Evolutionary conservation across 1,139 yeast genomes (phyloP), one percentile per base, ranked within the genome.

Genomic region (Suhomyces taliae): DNA sequence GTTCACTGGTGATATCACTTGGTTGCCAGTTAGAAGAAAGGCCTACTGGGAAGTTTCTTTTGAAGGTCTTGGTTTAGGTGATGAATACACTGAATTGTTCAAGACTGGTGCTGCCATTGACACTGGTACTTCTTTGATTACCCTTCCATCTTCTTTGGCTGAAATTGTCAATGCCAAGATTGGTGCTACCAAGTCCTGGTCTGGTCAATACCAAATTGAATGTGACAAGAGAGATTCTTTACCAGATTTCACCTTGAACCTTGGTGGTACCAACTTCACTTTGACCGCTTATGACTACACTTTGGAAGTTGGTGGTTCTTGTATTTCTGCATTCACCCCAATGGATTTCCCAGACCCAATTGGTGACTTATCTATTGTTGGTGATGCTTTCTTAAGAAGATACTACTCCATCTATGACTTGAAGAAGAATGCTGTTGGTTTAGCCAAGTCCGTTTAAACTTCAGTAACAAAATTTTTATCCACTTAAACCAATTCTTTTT

Each of bases 31-130:
- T 52, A 90, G 99, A 77, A 89, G 99, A 80, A 89, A 91, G 83
- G 99, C 98, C 35, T 93, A 93, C 81, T 93, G 99, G 99, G 99
- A 93, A 77, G 99, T 93, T 51, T 81, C 87, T 55, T 86, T 93
- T 57, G 90, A 90, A 60, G 91, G 96, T 59, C 76, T 93, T 64
- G 89, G 91, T 36, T 79, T 93, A 53, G 99, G 99, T 59, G 87
- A 86, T 55, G 96, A 93, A 72, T 87, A 80, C 61, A 97, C 98
- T 42, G 83, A 79, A 60, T 81, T 93, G 62, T 81, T 79, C 59
- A 75, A 76, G 61, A 85, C 93, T 52, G 99, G 99, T 68, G 99
- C 97, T 60, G 97, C 97, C 51, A 89, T 93, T 64, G 99, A 93
- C 69, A 93, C 99, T 50, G 99, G 99, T 72, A 93, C 99, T 55